Evolutionary conservation across 805 yeast species (phyloP), one percentile per base, ranked within the genome.

Genomic region (Lachancea nothofagi): DNA sequence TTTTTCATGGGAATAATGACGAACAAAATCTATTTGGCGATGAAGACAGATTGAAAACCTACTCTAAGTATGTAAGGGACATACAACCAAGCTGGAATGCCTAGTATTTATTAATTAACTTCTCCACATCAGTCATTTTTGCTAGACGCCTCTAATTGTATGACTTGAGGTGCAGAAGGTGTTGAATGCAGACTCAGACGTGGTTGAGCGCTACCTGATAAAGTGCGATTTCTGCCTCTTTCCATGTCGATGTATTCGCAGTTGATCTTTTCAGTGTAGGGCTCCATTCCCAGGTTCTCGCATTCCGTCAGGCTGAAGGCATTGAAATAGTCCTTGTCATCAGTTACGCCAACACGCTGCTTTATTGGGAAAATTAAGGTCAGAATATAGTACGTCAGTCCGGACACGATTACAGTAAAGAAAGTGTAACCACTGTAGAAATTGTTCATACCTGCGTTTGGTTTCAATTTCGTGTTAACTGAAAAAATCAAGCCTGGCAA

Each of bases 1-100:
- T 72, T 42, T 71, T 62, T 45, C 58, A 70, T 28, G 74, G 75
- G 0, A 54, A 57, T 26, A 54, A 57, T 4, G 51, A 46, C 10
- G 41, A 55, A n/a, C 43, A 49, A 5, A 45, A 46, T 13, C 38
- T 47, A 6, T 46, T 47, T 22, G n/a, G 18, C 5, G 36, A 50
- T 17, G 29, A 38, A 13, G 40, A 46, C 7, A 49, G 59, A 29
- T 28, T 61, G 17, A 45, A 43, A 33, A 55, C 53, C 22, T 54
- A 54, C 35, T 55, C 59, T 7, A 44, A 38, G 22, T 53, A 57
- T 26, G 55, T 61, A n/a, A 48, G 66, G 37, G 64, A 62, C 41
- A 62, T 62, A 8, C 34, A 47, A 29, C 65, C 66, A 17, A 62
- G 66, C 39, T 62, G 66, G 66, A 46, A 48, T 17, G 7, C 36